Evolutionary conservation across 306 rosid species (phyloP).

Genomic region (Ceratonia siliqua): DNA sequence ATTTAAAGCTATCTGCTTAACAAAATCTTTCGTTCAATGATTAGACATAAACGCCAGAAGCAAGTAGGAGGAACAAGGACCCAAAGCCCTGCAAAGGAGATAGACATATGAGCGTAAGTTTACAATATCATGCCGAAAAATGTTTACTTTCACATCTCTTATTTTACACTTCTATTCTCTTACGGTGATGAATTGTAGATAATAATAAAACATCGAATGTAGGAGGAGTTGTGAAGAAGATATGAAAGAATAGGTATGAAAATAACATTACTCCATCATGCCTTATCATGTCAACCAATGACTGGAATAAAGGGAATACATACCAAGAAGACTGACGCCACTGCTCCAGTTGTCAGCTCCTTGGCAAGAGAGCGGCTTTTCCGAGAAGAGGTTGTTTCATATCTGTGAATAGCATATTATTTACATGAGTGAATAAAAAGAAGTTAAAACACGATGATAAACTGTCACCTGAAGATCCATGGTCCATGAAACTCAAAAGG

Average conservation of each 20-base stretch:
- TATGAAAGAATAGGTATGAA: too few relatives aligned
- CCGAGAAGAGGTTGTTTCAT: slow-evolving; percentile 87
- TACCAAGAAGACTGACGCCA: slow-evolving; percentile 90
- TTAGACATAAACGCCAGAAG: slow-evolving; percentile 90
- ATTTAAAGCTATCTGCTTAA: slow-evolving; percentile 43
- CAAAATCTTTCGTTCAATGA: slow-evolving; percentile 46
- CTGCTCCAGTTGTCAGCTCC: slow-evolving; percentile 79
- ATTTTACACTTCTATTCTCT: too few relatives aligned
- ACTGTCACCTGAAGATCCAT: slow-evolving; percentile 9
- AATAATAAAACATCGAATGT: too few relatives aligned
- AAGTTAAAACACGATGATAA: background rate
- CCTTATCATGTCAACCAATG: slow-evolving; percentile 19
- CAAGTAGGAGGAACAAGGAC: slow-evolving; percentile 87
- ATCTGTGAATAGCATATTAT: slow-evolving; percentile 50
- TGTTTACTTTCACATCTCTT: too few relatives aligned
- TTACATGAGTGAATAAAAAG: background rate
- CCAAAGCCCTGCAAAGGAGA: slow-evolving; percentile 75
- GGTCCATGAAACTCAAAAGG: slow-evolving; percentile 22
- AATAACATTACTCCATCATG: too few relatives aligned
- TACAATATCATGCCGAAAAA: slow-evolving; percentile 19
- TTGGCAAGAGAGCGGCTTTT: slow-evolving; percentile 77
- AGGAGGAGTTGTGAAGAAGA: too few relatives aligned
- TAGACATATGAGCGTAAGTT: slow-evolving; percentile 23
- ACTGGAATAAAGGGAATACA: slow-evolving; percentile 4
- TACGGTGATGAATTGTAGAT: too few relatives aligned